Evolutionary conservation across 2,329 filamentous ascomycete species (phyloP).

Genomic region (Alternaria hordeiaustralica): DNA sequence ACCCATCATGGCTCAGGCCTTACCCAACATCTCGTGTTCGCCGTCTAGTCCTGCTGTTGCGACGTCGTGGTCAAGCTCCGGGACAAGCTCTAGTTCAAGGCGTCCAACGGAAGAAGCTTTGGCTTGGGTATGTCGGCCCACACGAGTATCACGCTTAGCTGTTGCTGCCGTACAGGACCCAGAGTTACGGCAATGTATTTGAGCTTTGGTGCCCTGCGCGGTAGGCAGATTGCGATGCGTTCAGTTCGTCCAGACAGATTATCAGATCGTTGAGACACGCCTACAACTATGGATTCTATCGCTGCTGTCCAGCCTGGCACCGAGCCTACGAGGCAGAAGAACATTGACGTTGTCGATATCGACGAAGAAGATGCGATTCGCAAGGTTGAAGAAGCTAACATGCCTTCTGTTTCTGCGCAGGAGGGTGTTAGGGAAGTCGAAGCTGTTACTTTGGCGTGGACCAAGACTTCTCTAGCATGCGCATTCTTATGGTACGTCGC

Average conservation of each 20-base stretch:
- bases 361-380: constrained; percentile 24
- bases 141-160: not conserved
- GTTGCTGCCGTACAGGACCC: not conserved
- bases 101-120: constrained; percentile 8
- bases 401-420: constrained; percentile 28
- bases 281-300: constrained; percentile 3
- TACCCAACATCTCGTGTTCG: not conserved
- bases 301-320: not conserved
- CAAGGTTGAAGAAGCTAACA: constrained; percentile 22
- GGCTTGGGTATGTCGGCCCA: constrained; percentile 7
- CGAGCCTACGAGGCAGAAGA: constrained; percentile 18
- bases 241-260: not conserved
- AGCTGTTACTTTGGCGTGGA: constrained; percentile 49
- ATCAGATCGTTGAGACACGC: not conserved
- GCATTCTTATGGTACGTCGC: constrained; percentile 43
- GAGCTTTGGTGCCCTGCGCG: not conserved
- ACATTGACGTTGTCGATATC: constrained; percentile 15
- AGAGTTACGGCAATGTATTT: not conserved
- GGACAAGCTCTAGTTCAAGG: constrained; percentile 20
- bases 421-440: constrained; percentile 46
- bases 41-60: not conserved
- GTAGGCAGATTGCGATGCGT: not conserved
- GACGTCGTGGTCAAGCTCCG: constrained; percentile 3
- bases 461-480: constrained; percentile 39
- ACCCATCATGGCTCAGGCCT: not conserved